Evolutionary conservation across 2,329 filamentous ascomycete genomes (phyloP).

Genomic region (Paradendryphiella salina): DNA sequence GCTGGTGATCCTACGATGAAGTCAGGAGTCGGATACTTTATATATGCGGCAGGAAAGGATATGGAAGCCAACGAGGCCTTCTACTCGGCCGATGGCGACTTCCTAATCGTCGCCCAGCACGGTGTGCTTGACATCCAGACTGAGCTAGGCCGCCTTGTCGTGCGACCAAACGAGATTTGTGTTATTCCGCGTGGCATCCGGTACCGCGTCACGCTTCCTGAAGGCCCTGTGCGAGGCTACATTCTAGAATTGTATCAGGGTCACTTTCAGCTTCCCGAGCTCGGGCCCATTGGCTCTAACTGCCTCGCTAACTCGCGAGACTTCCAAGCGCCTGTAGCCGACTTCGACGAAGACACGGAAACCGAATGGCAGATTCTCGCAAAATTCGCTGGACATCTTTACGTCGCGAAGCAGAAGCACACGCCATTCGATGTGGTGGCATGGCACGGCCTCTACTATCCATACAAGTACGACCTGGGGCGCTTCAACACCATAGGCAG

Average conservation of each 20-base stretch:
- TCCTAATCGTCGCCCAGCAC: constrained; percentile 67
- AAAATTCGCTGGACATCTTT: constrained; percentile 66
- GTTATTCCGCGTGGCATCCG: constrained; percentile 69
- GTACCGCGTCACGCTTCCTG: constrained; percentile 63
- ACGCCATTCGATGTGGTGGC: constrained; percentile 72
- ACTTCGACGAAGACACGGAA: constrained; percentile 59
- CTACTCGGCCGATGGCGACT: constrained; percentile 76
- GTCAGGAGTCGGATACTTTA: constrained; percentile 75
- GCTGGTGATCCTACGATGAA: constrained; percentile 80
- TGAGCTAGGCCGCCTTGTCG: constrained; percentile 65
- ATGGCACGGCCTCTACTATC: constrained; percentile 71
- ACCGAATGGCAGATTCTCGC: constrained; percentile 61
- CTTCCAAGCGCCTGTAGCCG: constrained; percentile 65
- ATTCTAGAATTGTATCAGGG: constrained; percentile 68
- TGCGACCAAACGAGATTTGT: constrained; percentile 69
- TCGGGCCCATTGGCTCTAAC: constrained; percentile 68
- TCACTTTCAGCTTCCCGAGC: constrained; percentile 67
- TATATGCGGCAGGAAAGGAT: constrained; percentile 76
- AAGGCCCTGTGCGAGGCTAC: constrained; percentile 66
- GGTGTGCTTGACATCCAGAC: constrained; percentile 69
- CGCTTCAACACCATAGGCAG: constrained; percentile 62
- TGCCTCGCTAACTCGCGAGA: constrained; percentile 67
- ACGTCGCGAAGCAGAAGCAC: constrained; percentile 63
- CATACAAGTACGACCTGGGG: constrained; percentile 61
- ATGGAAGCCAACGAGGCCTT: constrained; percentile 78